phyloP scores from a whole-genome alignment of 2,329 filamentous ascomycete genomes.

The Ilyonectria mors-panacis region DNA sequence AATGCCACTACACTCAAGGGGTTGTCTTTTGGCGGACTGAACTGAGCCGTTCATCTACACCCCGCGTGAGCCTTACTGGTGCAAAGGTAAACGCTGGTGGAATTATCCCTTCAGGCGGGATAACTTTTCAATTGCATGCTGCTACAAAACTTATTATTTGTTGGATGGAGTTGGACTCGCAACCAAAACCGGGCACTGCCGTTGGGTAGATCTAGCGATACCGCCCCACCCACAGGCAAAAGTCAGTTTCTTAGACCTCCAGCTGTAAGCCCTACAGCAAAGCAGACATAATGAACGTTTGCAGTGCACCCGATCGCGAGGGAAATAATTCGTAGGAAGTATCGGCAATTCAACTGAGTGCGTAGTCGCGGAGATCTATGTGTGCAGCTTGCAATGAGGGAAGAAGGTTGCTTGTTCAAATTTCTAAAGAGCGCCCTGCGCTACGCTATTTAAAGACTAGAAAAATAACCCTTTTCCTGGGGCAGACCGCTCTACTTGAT shows the following conservation, averaged over 20 bases:
- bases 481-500: conserved; percentile 1
- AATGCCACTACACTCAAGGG: conserved; percentile 26
- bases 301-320: conserved; percentile 14
- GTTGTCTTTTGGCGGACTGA: conserved; percentile 24
- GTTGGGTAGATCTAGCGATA: not conserved
- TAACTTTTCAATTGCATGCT: conserved; percentile 28
- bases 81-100: conserved; percentile 25
- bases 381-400: conserved; percentile 10
- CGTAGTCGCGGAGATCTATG: conserved; percentile 3
- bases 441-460: too few species aligned
- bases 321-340: conserved; percentile 16
- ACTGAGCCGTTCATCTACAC: conserved; percentile 25
- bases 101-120: conserved; percentile 20
- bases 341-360: conserved; percentile 6
- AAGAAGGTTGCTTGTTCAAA: conserved; percentile 2
- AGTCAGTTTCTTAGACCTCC: conserved; percentile 17
- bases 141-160: conserved; percentile 25
- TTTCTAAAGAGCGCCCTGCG: conserved; percentile 4
- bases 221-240: conserved; percentile 14
- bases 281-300: conserved; percentile 22
- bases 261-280: conserved; percentile 18
- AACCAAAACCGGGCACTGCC: conserved; percentile 6
- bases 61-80: conserved; percentile 20
- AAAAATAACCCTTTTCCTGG: not conserved
- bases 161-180: conserved; percentile 26